Evolutionary conservation across 164 flowering plant genomes (phyloP), one percentile per base, ranked within the genome.

Genomic region (Protea cynaroides): DNA sequence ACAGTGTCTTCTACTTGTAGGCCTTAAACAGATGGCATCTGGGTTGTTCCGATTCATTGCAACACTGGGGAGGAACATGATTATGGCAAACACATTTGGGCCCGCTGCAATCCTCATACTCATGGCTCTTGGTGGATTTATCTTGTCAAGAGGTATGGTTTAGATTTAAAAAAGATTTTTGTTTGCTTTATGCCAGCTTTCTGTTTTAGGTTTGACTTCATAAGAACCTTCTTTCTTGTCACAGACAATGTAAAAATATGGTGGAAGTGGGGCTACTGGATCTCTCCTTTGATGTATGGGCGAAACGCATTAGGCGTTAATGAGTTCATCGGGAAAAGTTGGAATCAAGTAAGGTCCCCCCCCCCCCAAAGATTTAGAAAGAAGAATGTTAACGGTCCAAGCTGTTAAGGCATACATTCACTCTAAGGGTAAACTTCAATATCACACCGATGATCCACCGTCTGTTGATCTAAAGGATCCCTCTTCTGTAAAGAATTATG

Each of bases 221-320:
- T 29, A 29, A 12, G 14, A 40, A 13, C 25, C 38, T 29, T 43
- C 18, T 17, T 29, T 36, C 29, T 61, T 40, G 2, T 14, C 18
- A 22, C 82, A 84, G 96, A 84, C 24, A 71, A 80, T 62, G 70
- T 80, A 13, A 78, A 74, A 59, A 62, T 59, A 52, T 83, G 87
- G 87, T 83, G 85, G 85, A 71, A 69, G 69, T 81, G 87, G 83
- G 82, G 83, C 49, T 83, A 80, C 65, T 83, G 87, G 87, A 22
- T 61, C 40, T 83, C 87, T 25, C 87, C 87, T 18, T 14, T 83
- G 71, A 80, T 78, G 80, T 83, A 83, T 60, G 82, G 65, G 25
- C 80, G 78, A 65, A 81, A 81, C 65, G 83, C 83, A 24, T 58
- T 81, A 9, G 57, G 74, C 4, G 81, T 76, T 24, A 81, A 79